A percentile compares a stretch with the other conserved stretches of the same genome.
Evolutionary conservation across 257 asterid genomes (phyloP).

Genomic region (Leonotis leonurus): DNA sequence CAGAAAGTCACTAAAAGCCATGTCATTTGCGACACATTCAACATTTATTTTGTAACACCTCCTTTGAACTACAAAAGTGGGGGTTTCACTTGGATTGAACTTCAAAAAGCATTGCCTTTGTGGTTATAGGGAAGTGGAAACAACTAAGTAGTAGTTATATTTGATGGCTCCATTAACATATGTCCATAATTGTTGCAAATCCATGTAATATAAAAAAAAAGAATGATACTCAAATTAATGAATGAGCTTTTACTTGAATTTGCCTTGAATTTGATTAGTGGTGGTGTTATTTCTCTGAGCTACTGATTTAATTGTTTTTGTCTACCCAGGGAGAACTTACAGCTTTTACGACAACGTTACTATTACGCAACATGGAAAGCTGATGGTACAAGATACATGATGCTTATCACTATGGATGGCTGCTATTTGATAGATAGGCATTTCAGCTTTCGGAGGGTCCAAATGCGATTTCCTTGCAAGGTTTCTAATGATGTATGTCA

Average conservation of each 20-base stretch:
- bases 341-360: constrained; percentile 81
- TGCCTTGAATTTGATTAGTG: constrained; percentile 5
- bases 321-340: constrained; percentile 79
- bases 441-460: constrained; percentile 89
- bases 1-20: not conserved
- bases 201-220: not conserved
- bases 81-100: not conserved
- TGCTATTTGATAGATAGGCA: constrained; percentile 89
- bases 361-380: constrained; percentile 99
- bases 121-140: not conserved
- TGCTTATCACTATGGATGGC: constrained; percentile 94
- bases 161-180: not conserved
- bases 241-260: not conserved
- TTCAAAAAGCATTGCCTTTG: not conserved
- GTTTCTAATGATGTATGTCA: constrained; percentile 57
- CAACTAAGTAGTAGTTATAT: not conserved
- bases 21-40: not conserved
- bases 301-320: not conserved
- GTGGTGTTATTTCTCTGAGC: not conserved
- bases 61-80: not conserved
- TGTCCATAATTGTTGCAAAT: not conserved
- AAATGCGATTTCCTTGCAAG: constrained; percentile 94
- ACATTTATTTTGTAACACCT: not conserved
- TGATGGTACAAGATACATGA: constrained; percentile 98
- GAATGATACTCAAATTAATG: not conserved